A percentile compares a stretch with the other conserved stretches of the same genome.
These are phyloP conservation scores for Fusarium sp. DNA, from an alignment of 2,329 filamentous ascomycete species.

Conservation along the genomic window DNA sequence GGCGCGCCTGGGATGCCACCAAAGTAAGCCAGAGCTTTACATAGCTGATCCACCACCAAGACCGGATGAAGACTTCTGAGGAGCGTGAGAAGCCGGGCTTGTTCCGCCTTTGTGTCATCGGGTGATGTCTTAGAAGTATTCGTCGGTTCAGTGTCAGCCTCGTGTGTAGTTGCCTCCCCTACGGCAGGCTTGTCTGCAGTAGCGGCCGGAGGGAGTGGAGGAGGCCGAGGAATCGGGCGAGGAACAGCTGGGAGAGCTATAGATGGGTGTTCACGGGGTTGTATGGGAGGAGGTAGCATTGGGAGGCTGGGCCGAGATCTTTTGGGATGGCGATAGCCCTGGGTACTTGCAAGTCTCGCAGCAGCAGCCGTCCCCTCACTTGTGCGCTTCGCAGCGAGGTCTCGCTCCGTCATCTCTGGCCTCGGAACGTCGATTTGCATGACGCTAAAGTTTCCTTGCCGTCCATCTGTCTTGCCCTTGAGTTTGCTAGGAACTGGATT, in stretches of 20 bases:
- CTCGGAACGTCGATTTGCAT: constrained; percentile 72
- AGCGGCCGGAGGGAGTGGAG: constrained; percentile 5
- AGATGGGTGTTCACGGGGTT: constrained; percentile 14
- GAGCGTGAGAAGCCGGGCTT: constrained; percentile 72
- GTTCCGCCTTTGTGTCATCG: constrained; percentile 71
- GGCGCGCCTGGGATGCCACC: constrained; percentile 72
- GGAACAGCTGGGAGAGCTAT: constrained; percentile 2
- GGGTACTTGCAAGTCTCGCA: constrained; percentile 69
- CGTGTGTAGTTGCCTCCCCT: not conserved
- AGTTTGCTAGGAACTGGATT: constrained; percentile 75
- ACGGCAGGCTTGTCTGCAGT: not conserved
- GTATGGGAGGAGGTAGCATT: constrained; percentile 6
- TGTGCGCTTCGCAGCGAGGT: constrained; percentile 71
- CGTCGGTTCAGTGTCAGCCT: constrained; percentile 36
- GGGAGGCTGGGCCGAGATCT: constrained; percentile 57
- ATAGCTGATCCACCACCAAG: constrained; percentile 74
- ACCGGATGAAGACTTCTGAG: constrained; percentile 70
- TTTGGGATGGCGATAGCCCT: constrained; percentile 67
- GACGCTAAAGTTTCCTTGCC: constrained; percentile 74
- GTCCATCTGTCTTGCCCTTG: constrained; percentile 70
- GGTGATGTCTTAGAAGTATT: constrained; percentile 39
- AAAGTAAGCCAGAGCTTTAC: constrained; percentile 75
- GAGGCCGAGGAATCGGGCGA: constrained; percentile 10
- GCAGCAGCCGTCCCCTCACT: constrained; percentile 74
- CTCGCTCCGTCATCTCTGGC: constrained; percentile 64